phyloP scores from a whole-genome alignment of 116 monocot species.

The Papilionanthe hybrid region DNA sequence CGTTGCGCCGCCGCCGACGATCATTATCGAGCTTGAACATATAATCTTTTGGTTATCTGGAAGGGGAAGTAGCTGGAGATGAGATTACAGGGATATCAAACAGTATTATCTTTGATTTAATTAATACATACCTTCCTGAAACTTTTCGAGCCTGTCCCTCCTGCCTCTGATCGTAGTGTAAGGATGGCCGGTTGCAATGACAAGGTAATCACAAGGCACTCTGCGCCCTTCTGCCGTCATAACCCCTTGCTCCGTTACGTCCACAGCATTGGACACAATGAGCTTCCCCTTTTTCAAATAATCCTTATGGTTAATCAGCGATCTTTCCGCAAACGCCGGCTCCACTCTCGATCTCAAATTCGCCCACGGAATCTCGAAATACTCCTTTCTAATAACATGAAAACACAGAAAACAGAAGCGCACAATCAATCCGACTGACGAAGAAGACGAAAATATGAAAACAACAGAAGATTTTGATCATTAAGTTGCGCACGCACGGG shows the following conservation, averaged over 20 bases:
- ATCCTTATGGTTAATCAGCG: constrained; percentile 47
- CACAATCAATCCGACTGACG: neutral
- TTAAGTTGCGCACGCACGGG: constrained; percentile 1
- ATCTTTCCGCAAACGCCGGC: constrained; percentile 41
- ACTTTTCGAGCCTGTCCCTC: constrained; percentile 31
- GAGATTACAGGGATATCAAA: neutral
- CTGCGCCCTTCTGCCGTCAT: constrained; percentile 28
- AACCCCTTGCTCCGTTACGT: constrained; percentile 32
- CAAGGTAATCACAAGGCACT: constrained; percentile 51
- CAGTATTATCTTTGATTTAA: too few relatives aligned
- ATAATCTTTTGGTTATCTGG: constrained; percentile 56
- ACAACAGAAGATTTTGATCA: neutral
- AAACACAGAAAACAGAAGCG: neutral
- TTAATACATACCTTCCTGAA: too few relatives aligned
- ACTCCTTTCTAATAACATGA: constrained; percentile 44
- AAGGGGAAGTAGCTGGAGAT: neutral
- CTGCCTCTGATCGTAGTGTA: constrained; percentile 14
- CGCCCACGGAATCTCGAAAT: constrained; percentile 79
- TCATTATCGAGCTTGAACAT: constrained; percentile 36
- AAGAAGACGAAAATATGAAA: neutral
- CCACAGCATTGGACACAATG: constrained; percentile 32
- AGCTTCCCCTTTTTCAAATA: constrained; percentile 45
- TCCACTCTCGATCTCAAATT: constrained; percentile 54
- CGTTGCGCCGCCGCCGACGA: constrained; percentile 51
- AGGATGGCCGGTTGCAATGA: constrained; percentile 54